Conservation (phyloP, 495 filamentous ascomycete species). For the Penicillium goetzii region DNA sequence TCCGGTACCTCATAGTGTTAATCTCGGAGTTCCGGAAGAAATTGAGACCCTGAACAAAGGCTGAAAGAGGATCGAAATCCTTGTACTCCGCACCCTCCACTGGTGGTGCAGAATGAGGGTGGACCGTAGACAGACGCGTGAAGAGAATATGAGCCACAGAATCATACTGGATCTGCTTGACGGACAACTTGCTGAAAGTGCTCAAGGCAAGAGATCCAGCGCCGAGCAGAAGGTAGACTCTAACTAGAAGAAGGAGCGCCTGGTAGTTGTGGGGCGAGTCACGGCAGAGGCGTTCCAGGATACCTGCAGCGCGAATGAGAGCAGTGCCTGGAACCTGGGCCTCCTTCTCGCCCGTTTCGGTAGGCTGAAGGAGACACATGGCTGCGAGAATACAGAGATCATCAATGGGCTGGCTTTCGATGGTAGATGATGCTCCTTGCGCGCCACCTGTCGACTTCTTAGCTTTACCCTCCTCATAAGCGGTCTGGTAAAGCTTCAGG, state of each 20-base stretch:
- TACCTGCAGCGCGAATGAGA: conserved; percentile 54
- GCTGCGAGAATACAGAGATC: conserved; percentile 60
- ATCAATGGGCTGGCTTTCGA: conserved; percentile 61
- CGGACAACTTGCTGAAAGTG: conserved; percentile 57
- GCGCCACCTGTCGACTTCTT: not conserved
- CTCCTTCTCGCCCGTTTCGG: conserved; percentile 23
- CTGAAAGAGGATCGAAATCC: conserved; percentile 48
- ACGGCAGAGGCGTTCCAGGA: conserved; percentile 53
- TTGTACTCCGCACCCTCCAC: conserved; percentile 47
- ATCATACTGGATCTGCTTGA: conserved; percentile 65
- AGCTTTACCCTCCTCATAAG: conserved; percentile 15
- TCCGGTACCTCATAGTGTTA: conserved; percentile 38
- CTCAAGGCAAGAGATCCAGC: conserved; percentile 57
- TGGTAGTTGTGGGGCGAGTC: conserved; percentile 63
- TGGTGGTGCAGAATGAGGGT: conserved; percentile 50
- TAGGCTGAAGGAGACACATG: conserved; percentile 56
- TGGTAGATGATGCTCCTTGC: conserved; percentile 35
- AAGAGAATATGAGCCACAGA: conserved; percentile 60
- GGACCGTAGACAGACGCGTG: conserved; percentile 60
- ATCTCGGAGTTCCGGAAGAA: conserved; percentile 44
- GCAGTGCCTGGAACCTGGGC: conserved; percentile 37
- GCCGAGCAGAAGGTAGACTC: conserved; percentile 58
- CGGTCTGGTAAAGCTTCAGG: conserved; percentile 48
- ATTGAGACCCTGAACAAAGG: conserved; percentile 46
- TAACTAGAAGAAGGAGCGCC: conserved; percentile 56